A percentile compares a stretch with the other conserved stretches of the same genome.
phyloP scores from a whole-genome alignment of 2,329 filamentous ascomycete genomes.

The Penicillium corylophilum region DNA sequence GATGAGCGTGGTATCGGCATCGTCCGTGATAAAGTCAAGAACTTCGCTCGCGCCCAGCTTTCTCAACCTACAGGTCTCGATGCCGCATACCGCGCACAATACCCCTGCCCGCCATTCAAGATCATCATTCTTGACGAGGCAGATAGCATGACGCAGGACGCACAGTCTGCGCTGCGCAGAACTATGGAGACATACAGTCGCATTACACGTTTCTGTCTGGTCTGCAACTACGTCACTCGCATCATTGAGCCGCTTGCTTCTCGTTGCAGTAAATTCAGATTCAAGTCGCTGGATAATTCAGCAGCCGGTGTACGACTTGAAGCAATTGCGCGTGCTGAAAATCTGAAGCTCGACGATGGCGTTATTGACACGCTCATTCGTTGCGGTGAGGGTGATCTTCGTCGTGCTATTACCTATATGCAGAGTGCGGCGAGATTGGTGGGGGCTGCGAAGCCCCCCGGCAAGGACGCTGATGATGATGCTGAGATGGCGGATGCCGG shows the following conservation, averaged over 20 bases:
- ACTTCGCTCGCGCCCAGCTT: constrained; percentile 94
- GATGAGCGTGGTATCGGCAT: constrained; percentile 98
- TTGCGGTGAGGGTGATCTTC: constrained; percentile 88
- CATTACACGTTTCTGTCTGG: constrained; percentile 94
- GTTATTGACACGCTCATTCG: constrained; percentile 80
- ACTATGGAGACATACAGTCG: constrained; percentile 99
- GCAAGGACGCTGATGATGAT: constrained; percentile 52
- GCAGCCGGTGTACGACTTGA: constrained; percentile 77
- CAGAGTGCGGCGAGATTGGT: constrained; percentile 91
- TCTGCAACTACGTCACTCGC: constrained; percentile 97
- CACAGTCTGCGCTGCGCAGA: constrained; percentile 83
- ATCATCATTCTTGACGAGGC: constrained; percentile 98
- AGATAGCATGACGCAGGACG: constrained; percentile 98
- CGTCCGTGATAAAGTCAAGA: constrained; percentile 95
- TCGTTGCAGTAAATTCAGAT: constrained; percentile 93
- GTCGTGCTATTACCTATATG: constrained; percentile 93
- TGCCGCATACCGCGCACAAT: constrained; percentile 64
- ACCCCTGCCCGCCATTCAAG: constrained; percentile 96
- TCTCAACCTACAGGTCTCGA: constrained; percentile 71
- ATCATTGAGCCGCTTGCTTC: constrained; percentile 96
- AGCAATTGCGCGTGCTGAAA: constrained; percentile 78
- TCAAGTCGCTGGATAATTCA: constrained; percentile 88
- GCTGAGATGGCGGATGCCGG: constrained; percentile 63
- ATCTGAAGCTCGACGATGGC: constrained; percentile 71
- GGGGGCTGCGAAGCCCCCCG: constrained; percentile 56